Conservation (phyloP, 129 eudicot species). For the Heracleum sosnowskyi region DNA sequence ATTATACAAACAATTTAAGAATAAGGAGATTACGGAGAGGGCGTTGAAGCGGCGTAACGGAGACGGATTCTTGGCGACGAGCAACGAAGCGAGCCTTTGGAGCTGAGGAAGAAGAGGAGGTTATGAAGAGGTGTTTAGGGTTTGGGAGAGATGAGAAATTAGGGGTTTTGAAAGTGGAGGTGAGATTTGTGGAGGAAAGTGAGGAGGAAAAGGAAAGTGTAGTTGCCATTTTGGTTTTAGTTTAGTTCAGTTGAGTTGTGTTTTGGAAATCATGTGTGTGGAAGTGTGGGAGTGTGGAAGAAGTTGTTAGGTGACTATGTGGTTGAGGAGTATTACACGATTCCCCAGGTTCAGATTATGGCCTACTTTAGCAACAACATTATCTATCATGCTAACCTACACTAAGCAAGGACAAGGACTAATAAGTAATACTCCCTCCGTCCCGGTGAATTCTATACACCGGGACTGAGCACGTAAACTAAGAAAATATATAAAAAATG, state of each 20-base stretch:
- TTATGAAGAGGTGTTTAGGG: constrained; percentile 14
- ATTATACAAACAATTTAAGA: neutral
- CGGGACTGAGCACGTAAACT: no score
- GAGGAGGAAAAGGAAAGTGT: constrained; percentile 20
- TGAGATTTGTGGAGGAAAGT: constrained; percentile 16
- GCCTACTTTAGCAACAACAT: neutral
- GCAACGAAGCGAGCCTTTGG: constrained; percentile 77
- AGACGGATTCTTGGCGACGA: constrained; percentile 51
- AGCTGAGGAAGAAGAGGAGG: constrained; percentile 22
- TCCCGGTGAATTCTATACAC: no score
- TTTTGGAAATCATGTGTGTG: neutral
- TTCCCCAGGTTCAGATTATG: neutral
- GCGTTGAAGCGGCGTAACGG: constrained; percentile 63
- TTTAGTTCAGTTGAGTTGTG: neutral
- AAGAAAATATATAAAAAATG: no score
- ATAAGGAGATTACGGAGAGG: constrained; percentile 48
- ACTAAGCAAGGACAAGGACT: no score
- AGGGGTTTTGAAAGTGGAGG: constrained; percentile 24
- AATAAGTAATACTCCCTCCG: no score
- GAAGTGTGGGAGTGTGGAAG: neutral
- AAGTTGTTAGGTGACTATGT: neutral
- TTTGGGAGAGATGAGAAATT: constrained; percentile 1
- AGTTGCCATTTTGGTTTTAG: neutral
- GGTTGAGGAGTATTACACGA: neutral
- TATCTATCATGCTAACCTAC: neutral